Conservation (phyloP, 2,329 filamentous ascomycete species). For the Cadophora sp. region DNA sequence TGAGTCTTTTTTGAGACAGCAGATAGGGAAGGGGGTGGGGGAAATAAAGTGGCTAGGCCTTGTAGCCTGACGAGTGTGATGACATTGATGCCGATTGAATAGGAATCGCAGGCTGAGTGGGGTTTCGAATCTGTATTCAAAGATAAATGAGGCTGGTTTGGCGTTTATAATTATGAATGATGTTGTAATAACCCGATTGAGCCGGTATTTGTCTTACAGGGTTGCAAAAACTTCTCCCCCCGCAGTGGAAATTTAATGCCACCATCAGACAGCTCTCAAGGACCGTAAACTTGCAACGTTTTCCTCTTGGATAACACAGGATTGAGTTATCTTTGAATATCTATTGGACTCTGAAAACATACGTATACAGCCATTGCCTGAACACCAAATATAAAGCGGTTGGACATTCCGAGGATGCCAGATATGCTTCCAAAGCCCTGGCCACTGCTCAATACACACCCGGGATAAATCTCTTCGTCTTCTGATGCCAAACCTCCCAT, state of each 20-base stretch:
- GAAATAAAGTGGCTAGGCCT: neutral
- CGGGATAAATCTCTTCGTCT: constrained; percentile 57
- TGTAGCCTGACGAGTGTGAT: neutral
- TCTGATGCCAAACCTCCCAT: constrained; percentile 57
- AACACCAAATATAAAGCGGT: neutral
- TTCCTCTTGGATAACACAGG: no score
- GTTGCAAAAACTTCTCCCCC: neutral
- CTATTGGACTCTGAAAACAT: no score
- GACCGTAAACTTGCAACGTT: no score
- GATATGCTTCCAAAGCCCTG: neutral
- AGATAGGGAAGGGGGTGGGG: neutral
- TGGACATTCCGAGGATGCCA: neutral
- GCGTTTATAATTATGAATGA: neutral
- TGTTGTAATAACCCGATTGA: neutral
- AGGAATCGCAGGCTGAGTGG: neutral
- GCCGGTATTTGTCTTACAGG: neutral
- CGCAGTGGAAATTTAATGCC: neutral
- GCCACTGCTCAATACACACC: constrained; percentile 44
- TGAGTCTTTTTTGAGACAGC: neutral
- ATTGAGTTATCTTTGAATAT: no score
- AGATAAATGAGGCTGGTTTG: neutral
- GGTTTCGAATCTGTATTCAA: neutral
- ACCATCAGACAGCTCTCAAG: no score
- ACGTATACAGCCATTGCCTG: no score
- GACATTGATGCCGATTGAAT: neutral